Evolutionary conservation across 2,329 filamentous ascomycete genomes (phyloP).

Genomic region (Sporothrix euskadiensis): DNA sequence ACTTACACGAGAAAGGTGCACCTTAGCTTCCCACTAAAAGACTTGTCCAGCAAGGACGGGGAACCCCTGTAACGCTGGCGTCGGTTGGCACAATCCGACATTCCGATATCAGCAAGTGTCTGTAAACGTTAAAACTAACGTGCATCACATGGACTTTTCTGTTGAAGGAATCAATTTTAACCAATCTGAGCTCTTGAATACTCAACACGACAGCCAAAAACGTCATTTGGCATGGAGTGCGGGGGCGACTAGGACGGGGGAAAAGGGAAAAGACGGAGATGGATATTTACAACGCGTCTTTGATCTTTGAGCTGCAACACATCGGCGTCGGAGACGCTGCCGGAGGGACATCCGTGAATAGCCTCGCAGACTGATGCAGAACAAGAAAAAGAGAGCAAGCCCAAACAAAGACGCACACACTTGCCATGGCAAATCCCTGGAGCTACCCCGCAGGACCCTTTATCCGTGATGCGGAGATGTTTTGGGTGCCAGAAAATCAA

Average conservation of each 20-base stretch:
- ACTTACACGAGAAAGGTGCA: neutral
- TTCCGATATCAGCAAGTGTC: neutral
- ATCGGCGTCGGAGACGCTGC: neutral
- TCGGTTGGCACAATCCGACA: conserved; percentile 8
- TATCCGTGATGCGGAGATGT: neutral
- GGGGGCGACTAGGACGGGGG: neutral
- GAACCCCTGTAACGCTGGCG: neutral
- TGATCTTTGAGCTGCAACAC: neutral
- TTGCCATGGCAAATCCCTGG: neutral
- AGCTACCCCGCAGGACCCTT: conserved; percentile 6
- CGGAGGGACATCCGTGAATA: neutral
- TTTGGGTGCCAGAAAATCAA: neutral
- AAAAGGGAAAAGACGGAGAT: neutral
- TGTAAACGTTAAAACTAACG: neutral
- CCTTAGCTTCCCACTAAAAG: neutral
- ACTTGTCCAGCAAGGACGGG: neutral
- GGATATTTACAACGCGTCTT: neutral
- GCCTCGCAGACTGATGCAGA: neutral
- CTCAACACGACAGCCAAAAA: neutral
- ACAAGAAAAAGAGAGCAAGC: neutral
- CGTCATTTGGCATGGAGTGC: neutral
- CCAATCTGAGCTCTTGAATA: too few relatives aligned
- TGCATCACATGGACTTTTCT: neutral
- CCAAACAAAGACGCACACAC: too few relatives aligned
- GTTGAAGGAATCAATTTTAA: neutral